Evolutionary conservation across 1,139 yeast genomes (phyloP).

Genomic region (Eremothecium gossypii): DNA sequence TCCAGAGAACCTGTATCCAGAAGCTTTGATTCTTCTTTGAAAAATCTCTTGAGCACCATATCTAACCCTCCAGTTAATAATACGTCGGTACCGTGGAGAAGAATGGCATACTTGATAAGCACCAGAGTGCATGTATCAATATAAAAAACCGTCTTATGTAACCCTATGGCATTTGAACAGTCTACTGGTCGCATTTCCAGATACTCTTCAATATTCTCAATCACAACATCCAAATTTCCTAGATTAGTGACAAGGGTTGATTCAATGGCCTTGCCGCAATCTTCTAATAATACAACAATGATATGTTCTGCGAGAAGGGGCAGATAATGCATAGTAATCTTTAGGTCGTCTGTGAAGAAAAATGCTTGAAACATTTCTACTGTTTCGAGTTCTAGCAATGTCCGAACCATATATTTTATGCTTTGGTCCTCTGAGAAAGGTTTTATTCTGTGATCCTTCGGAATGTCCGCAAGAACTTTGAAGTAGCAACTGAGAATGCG

Average conservation of each 20-base stretch:
- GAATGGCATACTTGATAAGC: constrained; percentile 6
- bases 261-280: not conserved
- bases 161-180: not conserved
- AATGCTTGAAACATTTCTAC: constrained; percentile 18
- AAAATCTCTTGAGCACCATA: not conserved
- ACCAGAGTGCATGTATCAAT: constrained; percentile 16
- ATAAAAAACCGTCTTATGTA: constrained; percentile 7
- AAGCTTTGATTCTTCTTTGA: not conserved
- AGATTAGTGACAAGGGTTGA: constrained; percentile 8
- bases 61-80: not conserved
- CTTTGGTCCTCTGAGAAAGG: constrained; percentile 15
- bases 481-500: constrained; percentile 16
- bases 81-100: constrained; percentile 1
- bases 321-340: constrained; percentile 13
- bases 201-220: constrained; percentile 7
- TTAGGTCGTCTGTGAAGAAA: constrained; percentile 12
- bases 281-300: constrained; percentile 8
- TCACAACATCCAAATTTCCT: constrained; percentile 7
- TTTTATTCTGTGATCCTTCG: constrained; percentile 13
- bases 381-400: constrained; percentile 12
- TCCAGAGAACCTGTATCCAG: not conserved
- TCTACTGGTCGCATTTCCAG: constrained; percentile 4
- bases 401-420: constrained; percentile 9
- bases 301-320: constrained; percentile 19
- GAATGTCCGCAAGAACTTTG: constrained; percentile 14